Evolutionary conservation across 345 rosid genomes (phyloP).

Genomic region (Lenwebbia sp.): DNA sequence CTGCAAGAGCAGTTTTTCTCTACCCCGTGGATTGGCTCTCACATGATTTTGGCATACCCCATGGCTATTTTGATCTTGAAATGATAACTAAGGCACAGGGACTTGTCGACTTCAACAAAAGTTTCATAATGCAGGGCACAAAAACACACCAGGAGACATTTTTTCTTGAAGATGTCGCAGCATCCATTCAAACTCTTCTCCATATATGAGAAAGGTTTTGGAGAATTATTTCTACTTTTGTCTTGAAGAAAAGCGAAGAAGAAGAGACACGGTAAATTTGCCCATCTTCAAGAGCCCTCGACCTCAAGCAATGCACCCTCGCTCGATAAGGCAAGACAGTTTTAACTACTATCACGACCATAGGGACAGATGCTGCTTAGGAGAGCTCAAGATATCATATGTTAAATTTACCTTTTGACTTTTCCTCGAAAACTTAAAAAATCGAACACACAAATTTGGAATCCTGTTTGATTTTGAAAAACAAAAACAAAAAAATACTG

Average conservation of each 20-base stretch:
- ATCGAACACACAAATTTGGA: not conserved
- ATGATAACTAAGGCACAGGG: not conserved
- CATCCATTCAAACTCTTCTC: not conserved
- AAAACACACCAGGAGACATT: not conserved
- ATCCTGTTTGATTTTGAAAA: not conserved
- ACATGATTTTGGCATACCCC: not conserved
- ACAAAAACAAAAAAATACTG: not conserved
- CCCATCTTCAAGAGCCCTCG: not conserved
- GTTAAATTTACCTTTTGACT: not conserved
- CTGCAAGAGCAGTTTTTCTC: not conserved
- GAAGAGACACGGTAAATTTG: not conserved
- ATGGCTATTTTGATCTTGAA: not conserved
- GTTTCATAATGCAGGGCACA: not conserved
- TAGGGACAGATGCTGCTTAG: not conserved
- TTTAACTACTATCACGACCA: not conserved
- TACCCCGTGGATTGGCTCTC: not conserved
- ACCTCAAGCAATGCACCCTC: not conserved
- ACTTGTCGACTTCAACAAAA: not conserved
- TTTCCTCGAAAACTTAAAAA: not conserved
- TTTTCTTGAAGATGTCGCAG: not conserved
- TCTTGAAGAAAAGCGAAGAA: not conserved
- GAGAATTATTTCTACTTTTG: not conserved
- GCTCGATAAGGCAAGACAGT: not conserved
- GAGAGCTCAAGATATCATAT: not conserved
- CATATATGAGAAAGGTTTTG: not conserved